phyloP scores from a whole-genome alignment of 129 eudicot genomes.

The Silybum marianum region DNA sequence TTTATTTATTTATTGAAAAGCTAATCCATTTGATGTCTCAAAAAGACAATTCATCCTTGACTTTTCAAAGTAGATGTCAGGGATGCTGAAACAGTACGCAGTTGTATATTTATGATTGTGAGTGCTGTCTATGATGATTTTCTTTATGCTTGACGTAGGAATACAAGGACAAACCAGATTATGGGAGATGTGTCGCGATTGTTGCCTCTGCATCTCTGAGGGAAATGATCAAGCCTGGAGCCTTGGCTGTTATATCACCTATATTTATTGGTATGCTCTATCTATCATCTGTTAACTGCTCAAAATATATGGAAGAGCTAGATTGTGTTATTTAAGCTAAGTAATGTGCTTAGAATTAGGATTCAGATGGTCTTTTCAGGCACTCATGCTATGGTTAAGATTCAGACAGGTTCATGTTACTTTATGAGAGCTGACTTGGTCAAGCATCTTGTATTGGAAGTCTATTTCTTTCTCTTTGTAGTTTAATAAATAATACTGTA shows the following conservation, averaged over 20 bases:
- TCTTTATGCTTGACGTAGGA: conserved; percentile 46
- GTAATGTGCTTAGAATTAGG: not conserved
- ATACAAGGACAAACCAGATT: conserved; percentile 95
- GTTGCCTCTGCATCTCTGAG: conserved; percentile 97
- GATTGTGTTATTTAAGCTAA: not conserved
- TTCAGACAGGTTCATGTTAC: not conserved
- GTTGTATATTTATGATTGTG: not conserved
- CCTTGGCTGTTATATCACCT: conserved; percentile 89
- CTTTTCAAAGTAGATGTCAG: not conserved
- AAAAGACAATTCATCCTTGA: not conserved
- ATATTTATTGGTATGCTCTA: conserved; percentile 63
- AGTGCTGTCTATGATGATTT: not conserved
- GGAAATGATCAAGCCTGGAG: conserved; percentile 99
- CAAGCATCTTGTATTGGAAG: too few relatives aligned
- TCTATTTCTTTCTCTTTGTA: too few relatives aligned
- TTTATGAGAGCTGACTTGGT: too few relatives aligned
- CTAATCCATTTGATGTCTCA: not conserved
- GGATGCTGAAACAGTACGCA: not conserved
- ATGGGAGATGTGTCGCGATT: conserved; percentile 91
- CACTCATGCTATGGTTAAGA: not conserved
- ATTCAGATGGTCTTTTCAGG: not conserved
- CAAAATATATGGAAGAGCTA: not conserved
- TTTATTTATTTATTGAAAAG: not conserved
- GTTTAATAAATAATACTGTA: too few relatives aligned
- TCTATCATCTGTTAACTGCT: not conserved